phyloP scores from a whole-genome alignment of 169 alveolate genomes.

The Theileria parva region DNA sequence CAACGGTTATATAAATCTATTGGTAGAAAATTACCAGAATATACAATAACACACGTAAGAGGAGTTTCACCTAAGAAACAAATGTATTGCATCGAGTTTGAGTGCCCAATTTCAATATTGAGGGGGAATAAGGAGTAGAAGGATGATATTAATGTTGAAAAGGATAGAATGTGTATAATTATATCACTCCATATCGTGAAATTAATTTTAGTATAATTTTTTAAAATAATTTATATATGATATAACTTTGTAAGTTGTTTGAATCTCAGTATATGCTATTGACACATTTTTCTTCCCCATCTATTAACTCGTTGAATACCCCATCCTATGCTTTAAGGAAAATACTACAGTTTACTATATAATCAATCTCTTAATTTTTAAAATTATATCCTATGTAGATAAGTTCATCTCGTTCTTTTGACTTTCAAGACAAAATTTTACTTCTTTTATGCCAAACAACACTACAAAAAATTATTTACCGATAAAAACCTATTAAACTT shows the following conservation, averaged over 20 bases:
- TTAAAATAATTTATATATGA: neutral
- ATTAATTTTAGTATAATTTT: neutral
- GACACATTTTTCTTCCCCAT: neutral
- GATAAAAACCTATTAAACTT: neutral
- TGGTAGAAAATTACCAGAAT: neutral
- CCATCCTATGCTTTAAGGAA: neutral
- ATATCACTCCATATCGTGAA: neutral
- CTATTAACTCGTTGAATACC: neutral
- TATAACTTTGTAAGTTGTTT: neutral
- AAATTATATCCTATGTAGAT: neutral
- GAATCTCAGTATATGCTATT: neutral
- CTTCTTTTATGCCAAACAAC: neutral
- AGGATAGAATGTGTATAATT: neutral
- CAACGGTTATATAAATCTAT: conserved; percentile 10
- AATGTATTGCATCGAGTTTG: conserved; percentile 64
- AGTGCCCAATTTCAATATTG: conserved; percentile 27
- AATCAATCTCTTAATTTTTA: neutral
- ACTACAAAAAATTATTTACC: neutral
- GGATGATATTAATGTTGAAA: neutral
- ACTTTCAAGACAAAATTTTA: neutral
- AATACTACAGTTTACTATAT: neutral
- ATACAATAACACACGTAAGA: conserved; percentile 33
- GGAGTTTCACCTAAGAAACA: conserved; percentile 59
- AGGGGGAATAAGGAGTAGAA: neutral
- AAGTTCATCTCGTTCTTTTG: neutral